phyloP scores from a whole-genome alignment of 805 yeast genomes.

The Ogataea pignaliae region DNA sequence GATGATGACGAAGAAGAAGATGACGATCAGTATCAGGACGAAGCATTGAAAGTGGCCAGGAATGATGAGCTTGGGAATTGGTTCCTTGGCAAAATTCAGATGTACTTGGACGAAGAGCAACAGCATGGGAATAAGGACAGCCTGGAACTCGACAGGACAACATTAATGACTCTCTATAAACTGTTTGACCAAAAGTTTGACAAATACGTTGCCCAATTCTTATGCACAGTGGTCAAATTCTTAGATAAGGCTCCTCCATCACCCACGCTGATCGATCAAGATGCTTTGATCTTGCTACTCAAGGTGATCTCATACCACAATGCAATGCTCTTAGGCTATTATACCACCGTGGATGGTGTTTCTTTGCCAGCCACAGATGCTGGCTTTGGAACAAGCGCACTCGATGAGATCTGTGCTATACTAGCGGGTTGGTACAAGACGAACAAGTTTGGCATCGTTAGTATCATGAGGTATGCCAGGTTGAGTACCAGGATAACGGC shows the following conservation, averaged over 20 bases:
- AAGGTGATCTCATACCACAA: slow-evolving; percentile 19
- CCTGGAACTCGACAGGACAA: slow-evolving; percentile 1
- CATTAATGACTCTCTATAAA: slow-evolving; percentile 14
- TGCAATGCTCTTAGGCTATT: slow-evolving; percentile 14
- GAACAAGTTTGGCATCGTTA: slow-evolving; percentile 11
- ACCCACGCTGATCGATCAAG: slow-evolving; percentile 4
- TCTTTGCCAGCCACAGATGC: not conserved
- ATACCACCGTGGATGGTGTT: slow-evolving; percentile 1
- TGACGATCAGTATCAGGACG: too few relatives aligned
- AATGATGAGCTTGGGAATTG: not conserved
- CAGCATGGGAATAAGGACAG: too few relatives aligned
- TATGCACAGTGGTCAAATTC: slow-evolving; percentile 9
- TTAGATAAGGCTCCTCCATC: slow-evolving; percentile 5
- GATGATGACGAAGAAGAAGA: not conserved
- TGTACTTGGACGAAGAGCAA: too few relatives aligned
- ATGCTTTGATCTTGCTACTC: slow-evolving; percentile 14
- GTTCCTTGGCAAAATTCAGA: not conserved
- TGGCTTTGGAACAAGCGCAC: slow-evolving; percentile 13
- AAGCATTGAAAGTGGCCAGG: too few relatives aligned
- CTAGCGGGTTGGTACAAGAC: slow-evolving; percentile 17
- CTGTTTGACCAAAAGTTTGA: slow-evolving; percentile 14
- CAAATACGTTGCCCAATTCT: slow-evolving; percentile 12
- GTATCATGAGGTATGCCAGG: slow-evolving; percentile 2
- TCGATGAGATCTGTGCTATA: slow-evolving; percentile 8
- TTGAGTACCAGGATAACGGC: not conserved